Evolutionary conservation across 257 asterid genomes (phyloP).

Genomic region (Fraxinus anomala): DNA sequence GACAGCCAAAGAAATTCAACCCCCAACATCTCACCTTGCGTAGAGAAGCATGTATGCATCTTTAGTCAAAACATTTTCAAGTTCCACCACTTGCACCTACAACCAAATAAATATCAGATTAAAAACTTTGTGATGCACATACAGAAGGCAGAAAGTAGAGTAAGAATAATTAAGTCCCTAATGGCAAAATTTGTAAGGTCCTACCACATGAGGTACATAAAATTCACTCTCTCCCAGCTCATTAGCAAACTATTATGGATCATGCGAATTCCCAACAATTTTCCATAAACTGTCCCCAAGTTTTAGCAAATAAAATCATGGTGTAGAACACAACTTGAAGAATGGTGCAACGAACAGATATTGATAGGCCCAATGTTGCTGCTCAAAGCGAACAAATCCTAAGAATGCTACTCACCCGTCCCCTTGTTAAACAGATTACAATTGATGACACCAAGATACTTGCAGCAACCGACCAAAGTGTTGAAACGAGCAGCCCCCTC

Average conservation of each 20-base stretch:
- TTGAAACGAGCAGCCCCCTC: background rate
- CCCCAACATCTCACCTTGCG: conserved; percentile 53
- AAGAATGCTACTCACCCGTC: background rate
- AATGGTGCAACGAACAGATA: background rate
- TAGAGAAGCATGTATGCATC: conserved; percentile 90
- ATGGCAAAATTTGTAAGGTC: background rate
- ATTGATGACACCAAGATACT: background rate
- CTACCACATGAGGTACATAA: background rate
- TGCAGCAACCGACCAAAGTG: background rate
- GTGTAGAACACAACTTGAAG: background rate
- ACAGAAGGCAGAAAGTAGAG: background rate
- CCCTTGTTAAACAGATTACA: background rate
- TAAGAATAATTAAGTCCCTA: conserved; percentile 4
- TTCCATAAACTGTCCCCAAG: background rate
- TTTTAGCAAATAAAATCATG: background rate
- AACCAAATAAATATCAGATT: conserved; percentile 14
- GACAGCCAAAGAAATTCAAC: background rate
- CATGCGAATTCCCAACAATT: background rate
- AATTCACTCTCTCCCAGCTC: background rate
- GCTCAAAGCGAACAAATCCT: background rate
- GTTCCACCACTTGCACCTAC: conserved; percentile 66
- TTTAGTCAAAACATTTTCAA: conserved; percentile 55
- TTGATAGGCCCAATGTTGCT: background rate
- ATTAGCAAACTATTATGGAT: background rate
- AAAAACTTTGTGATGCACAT: background rate